phyloP scores from a whole-genome alignment of 2,329 filamentous ascomycete genomes.

The Eurotiales sp. region DNA sequence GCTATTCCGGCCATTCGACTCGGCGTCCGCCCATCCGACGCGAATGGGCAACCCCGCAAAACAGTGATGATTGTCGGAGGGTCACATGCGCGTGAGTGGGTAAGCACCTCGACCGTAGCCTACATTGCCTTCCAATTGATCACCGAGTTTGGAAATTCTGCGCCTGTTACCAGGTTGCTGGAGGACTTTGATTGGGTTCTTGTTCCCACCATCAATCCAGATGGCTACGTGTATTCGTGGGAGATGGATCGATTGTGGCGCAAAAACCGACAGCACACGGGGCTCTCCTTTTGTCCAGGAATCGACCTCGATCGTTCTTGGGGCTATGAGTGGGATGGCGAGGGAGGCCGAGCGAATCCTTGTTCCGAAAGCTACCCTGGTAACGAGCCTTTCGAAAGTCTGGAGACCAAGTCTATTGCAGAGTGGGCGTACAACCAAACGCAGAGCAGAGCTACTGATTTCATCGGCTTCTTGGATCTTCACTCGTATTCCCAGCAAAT shows the following conservation, averaged over 20 bases:
- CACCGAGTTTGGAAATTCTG: conserved; percentile 71
- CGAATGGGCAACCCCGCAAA: conserved; percentile 55
- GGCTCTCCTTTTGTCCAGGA: conserved; percentile 76
- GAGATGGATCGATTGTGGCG: conserved; percentile 88
- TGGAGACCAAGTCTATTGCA: conserved; percentile 71
- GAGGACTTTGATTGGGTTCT: conserved; percentile 84
- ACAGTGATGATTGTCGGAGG: conserved; percentile 81
- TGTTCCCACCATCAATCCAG: conserved; percentile 84
- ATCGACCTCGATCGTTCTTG: conserved; percentile 87
- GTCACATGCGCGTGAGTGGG: conserved; percentile 94
- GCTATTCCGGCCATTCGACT: conserved; percentile 80
- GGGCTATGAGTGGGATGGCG: conserved; percentile 76
- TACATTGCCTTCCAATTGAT: conserved; percentile 88
- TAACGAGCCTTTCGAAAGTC: conserved; percentile 73
- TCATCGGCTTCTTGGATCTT: conserved; percentile 83
- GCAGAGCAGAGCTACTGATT: conserved; percentile 63
- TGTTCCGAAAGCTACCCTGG: conserved; percentile 91
- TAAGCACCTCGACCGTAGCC: conserved; percentile 84
- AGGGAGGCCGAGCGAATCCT: conserved; percentile 65
- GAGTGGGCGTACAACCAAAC: conserved; percentile 82
- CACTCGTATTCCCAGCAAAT: conserved; percentile 96
- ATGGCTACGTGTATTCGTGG: conserved; percentile 95
- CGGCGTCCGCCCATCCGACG: conserved; percentile 55
- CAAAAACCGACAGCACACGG: conserved; percentile 81
- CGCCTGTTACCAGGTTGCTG: conserved; percentile 70